Conservation (phyloP, 768 basidiomycete species). For the Chiua virens region DNA sequence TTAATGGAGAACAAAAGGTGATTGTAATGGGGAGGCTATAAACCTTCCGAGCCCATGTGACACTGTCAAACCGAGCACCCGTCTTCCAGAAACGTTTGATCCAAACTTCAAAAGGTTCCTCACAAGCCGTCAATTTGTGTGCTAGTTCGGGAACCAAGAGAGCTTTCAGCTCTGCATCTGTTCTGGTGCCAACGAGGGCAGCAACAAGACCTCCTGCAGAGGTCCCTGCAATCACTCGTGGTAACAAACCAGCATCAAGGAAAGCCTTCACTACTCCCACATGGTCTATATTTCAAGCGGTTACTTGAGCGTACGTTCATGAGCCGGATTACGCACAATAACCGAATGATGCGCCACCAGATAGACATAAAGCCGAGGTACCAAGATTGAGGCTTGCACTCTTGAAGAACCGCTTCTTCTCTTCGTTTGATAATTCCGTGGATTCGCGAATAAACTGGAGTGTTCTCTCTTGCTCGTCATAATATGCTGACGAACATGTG, state of each 20-base stretch:
- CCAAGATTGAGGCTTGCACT: slow-evolving; percentile 88
- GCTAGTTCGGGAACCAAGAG: slow-evolving; percentile 84
- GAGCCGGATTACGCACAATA: slow-evolving; percentile 61
- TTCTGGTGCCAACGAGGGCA: slow-evolving; percentile 79
- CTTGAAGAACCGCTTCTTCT: slow-evolving; percentile 92
- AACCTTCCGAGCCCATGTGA: slow-evolving; percentile 89
- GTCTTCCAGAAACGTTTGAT: slow-evolving; percentile 73
- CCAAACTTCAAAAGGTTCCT: slow-evolving; percentile 74
- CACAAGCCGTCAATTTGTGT: slow-evolving; percentile 76
- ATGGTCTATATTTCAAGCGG: slow-evolving; percentile 53
- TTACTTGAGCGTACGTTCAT: background rate
- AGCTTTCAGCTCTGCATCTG: slow-evolving; percentile 78
- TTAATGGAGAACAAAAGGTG: background rate
- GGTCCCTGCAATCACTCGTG: slow-evolving; percentile 92
- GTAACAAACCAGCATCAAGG: slow-evolving; percentile 80
- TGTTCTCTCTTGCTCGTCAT: slow-evolving; percentile 73
- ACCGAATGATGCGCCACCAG: slow-evolving; percentile 94
- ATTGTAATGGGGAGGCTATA: slow-evolving; percentile 5
- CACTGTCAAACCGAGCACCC: slow-evolving; percentile 93
- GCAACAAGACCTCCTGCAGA: slow-evolving; percentile 87
- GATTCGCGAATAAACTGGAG: slow-evolving; percentile 77
- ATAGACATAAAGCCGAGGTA: slow-evolving; percentile 88
- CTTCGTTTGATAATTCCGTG: slow-evolving; percentile 71
- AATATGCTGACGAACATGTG: slow-evolving; percentile 58
- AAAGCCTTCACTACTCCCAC: slow-evolving; percentile 92